These are phyloP conservation scores for Aspergillus sp. DNA, from an alignment of 2,329 filamentous ascomycete genomes.

Conservation along the genomic window DNA sequence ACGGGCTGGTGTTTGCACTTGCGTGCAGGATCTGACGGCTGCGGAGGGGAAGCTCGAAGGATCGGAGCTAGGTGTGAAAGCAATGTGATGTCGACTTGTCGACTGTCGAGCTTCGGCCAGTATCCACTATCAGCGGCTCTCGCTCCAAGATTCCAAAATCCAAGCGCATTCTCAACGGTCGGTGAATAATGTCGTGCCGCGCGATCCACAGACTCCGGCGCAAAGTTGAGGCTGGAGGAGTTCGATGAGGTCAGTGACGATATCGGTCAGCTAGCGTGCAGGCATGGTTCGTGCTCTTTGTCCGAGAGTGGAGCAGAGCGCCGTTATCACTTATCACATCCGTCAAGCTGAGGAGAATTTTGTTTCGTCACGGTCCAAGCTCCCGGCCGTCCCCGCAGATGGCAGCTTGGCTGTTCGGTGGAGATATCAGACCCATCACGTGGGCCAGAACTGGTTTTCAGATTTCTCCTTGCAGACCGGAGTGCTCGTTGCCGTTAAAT, in stretches of 20 bases:
- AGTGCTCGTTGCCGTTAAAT: neutral
- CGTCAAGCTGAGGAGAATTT: neutral
- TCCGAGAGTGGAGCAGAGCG: constrained; percentile 2
- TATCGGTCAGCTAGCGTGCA: neutral
- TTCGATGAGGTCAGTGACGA: too few relatives aligned
- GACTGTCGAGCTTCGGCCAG: too few relatives aligned
- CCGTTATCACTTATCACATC: constrained; percentile 9
- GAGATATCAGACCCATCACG: neutral
- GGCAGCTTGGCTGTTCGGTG: too few relatives aligned
- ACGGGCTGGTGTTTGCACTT: neutral
- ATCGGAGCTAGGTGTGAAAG: constrained; percentile 1
- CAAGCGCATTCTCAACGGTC: neutral
- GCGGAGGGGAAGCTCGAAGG: neutral
- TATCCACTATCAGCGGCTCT: neutral
- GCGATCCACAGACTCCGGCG: neutral
- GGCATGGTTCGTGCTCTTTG: neutral
- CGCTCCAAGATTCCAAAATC: neutral
- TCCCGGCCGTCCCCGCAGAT: neutral
- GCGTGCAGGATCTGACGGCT: neutral
- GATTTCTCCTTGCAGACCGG: neutral
- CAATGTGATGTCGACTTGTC: neutral
- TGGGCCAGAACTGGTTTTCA: neutral
- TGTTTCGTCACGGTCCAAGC: neutral
- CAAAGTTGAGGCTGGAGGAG: neutral
- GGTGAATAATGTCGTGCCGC: neutral